These are phyloP conservation scores for Parmelia sp. DNA, from an alignment of 495 filamentous ascomycete species.

Conservation along the genomic window DNA sequence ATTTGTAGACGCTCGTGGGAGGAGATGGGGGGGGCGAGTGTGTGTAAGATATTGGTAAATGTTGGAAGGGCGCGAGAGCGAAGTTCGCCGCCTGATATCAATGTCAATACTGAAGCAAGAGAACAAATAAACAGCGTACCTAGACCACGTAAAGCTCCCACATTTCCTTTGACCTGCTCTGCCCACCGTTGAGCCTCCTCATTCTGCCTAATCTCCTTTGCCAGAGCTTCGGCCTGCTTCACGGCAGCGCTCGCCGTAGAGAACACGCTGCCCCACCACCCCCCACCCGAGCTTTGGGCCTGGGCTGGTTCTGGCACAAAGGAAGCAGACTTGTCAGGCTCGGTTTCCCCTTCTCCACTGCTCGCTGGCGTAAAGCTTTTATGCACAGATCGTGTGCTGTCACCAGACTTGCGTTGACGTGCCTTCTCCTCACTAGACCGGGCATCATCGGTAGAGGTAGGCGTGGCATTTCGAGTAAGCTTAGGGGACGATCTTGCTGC, in stretches of 20 bases:
- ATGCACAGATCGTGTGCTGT: slow-evolving; percentile 65
- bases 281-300: slow-evolving; percentile 50
- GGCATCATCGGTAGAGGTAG: slow-evolving; percentile 41
- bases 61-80: slow-evolving; percentile 85
- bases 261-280: slow-evolving; percentile 90
- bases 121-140: slow-evolving; percentile 47
- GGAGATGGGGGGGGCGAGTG: slow-evolving; percentile 91
- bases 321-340: slow-evolving; percentile 27
- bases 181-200: slow-evolving; percentile 97
- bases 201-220: slow-evolving; percentile 92
- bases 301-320: slow-evolving; percentile 29
- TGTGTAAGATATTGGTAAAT: slow-evolving; percentile 89
- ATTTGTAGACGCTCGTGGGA: slow-evolving; percentile 97
- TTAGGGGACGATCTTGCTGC: slow-evolving; percentile 51
- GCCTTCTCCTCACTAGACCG: slow-evolving; percentile 56
- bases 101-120: slow-evolving; percentile 24
- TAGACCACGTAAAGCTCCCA: slow-evolving; percentile 69
- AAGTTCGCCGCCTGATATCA: slow-evolving; percentile 71
- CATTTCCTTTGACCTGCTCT: slow-evolving; percentile 87
- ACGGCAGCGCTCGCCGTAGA: slow-evolving; percentile 67
- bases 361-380: slow-evolving; percentile 40
- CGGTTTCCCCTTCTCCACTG: slow-evolving; percentile 30
- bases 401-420: slow-evolving; percentile 61
- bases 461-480: slow-evolving; percentile 50
- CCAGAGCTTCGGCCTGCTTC: slow-evolving; percentile 87